phyloP scores from a whole-genome alignment of 2,329 filamentous ascomycete genomes.

The Exophiala dermatitidis region DNA sequence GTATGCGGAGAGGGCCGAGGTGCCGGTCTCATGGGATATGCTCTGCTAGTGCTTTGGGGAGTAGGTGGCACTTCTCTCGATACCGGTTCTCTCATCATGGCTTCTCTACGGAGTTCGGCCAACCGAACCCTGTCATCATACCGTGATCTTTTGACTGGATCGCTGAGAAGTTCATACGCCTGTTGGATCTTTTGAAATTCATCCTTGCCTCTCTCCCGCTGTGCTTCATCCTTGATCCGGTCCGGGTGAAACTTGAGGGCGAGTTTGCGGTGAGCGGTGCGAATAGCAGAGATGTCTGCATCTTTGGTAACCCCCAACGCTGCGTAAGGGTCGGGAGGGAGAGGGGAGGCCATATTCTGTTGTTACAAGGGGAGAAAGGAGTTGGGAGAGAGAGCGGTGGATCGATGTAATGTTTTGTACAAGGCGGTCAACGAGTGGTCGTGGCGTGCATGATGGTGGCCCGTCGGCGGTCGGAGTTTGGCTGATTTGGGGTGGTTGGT shows the following conservation, averaged over 20 bases:
- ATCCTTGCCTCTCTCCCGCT: slow-evolving; percentile 71
- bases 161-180: slow-evolving; percentile 82
- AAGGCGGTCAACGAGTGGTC: slow-evolving; percentile 19
- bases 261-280: slow-evolving; percentile 73
- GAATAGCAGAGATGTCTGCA: slow-evolving; percentile 64
- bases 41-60: slow-evolving; percentile 10
- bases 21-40: slow-evolving; percentile 23
- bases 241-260: slow-evolving; percentile 86
- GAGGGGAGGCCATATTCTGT: slow-evolving; percentile 16
- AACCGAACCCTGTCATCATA: slow-evolving; percentile 73
- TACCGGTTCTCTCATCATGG: slow-evolving; percentile 40
- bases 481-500: slow-evolving; percentile 13
- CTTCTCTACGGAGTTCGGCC: slow-evolving; percentile 55
- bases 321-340: slow-evolving; percentile 64
- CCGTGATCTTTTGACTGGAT: slow-evolving; percentile 62
- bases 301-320: slow-evolving; percentile 65
- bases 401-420: slow-evolving; percentile 16
- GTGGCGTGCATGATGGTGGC: slow-evolving; percentile 19
- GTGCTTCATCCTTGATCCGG: slow-evolving; percentile 71
- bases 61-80: slow-evolving; percentile 9
- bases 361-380: slow-evolving; percentile 6
- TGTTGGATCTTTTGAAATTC: slow-evolving; percentile 90
- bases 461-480: slow-evolving; percentile 10
- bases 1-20: slow-evolving; percentile 8
- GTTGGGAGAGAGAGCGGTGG: slow-evolving; percentile 1